Conservation (phyloP, 2,329 filamentous ascomycete genomes). For the Pestalotiopsis sp. region DNA sequence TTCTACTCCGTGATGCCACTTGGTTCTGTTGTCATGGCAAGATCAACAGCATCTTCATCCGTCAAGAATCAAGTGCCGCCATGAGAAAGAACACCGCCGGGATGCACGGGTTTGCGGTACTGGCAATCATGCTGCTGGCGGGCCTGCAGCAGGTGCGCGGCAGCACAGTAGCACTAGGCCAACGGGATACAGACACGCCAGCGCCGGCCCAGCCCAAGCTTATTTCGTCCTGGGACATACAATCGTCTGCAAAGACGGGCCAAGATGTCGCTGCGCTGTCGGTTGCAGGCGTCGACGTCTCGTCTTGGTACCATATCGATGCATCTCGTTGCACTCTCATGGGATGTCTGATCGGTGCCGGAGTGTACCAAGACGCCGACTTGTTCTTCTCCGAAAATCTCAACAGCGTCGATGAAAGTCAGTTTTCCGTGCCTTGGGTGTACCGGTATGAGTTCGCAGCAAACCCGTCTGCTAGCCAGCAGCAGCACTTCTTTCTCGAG, state of each 20-base stretch:
- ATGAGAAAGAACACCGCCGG: background rate
- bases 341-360: conserved; percentile 56
- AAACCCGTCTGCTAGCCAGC: conserved; percentile 32
- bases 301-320: conserved; percentile 53
- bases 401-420: conserved; percentile 41
- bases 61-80: background rate
- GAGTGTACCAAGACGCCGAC: conserved; percentile 52
- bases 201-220: conserved; percentile 10
- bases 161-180: background rate
- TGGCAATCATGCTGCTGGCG: background rate
- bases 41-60: background rate
- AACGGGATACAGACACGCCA: background rate
- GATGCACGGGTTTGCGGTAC: background rate
- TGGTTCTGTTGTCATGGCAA: background rate
- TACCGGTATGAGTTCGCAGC: conserved; percentile 58
- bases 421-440: conserved; percentile 59
- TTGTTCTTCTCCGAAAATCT: conserved; percentile 59
- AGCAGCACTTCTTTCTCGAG: conserved; percentile 54
- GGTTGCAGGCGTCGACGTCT: conserved; percentile 44
- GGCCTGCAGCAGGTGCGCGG: background rate
- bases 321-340: conserved; percentile 56
- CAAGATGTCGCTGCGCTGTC: conserved; percentile 43
- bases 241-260: conserved; percentile 42
- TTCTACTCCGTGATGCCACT: background rate
- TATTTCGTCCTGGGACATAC: conserved; percentile 52